Conservation (phyloP, 2,329 filamentous ascomycete genomes). For the Paradendryphiella salina region DNA sequence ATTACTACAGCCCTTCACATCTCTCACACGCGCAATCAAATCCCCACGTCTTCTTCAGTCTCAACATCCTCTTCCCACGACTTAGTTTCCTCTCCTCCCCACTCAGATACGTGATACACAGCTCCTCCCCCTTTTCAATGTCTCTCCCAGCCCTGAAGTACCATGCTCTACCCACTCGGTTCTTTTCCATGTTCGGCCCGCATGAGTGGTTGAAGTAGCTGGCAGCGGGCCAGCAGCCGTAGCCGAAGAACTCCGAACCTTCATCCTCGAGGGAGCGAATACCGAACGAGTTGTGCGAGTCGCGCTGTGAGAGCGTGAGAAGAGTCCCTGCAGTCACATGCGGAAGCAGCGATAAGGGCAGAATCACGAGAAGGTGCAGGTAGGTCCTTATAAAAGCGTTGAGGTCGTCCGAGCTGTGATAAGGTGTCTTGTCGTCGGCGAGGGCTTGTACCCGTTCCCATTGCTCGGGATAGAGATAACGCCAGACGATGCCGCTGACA, state of each 20-base stretch:
- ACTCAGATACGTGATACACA: conserved; percentile 55
- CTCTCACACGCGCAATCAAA: conserved; percentile 51
- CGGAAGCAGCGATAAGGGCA: conserved; percentile 44
- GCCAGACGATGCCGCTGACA: conserved; percentile 47
- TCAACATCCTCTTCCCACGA: conserved; percentile 43
- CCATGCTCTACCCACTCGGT: conserved; percentile 48
- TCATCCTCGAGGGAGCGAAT: conserved; percentile 52
- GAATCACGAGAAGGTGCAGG: conserved; percentile 49
- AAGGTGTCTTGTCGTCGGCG: conserved; percentile 49
- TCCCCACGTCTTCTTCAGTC: conserved; percentile 50
- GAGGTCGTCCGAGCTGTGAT: conserved; percentile 48
- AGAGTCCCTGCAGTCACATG: conserved; percentile 43
- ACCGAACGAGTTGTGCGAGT: conserved; percentile 54
- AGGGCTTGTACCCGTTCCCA: conserved; percentile 46
- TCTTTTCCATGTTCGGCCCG: conserved; percentile 50
- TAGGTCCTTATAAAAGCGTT: conserved; percentile 47
- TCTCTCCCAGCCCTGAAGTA: conserved; percentile 45
- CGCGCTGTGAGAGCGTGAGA: conserved; percentile 44
- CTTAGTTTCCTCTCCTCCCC: conserved; percentile 51
- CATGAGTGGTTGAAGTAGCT: conserved; percentile 57
- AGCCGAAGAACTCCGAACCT: conserved; percentile 55
- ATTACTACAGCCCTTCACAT: conserved; percentile 35
- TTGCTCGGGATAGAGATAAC: conserved; percentile 30
- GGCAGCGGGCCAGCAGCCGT: conserved; percentile 52
- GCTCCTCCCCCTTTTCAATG: conserved; percentile 47